Base-by-base conservation (phyloP, 176 grass and related monocot species). In the Guadua angustifolia region DNA sequence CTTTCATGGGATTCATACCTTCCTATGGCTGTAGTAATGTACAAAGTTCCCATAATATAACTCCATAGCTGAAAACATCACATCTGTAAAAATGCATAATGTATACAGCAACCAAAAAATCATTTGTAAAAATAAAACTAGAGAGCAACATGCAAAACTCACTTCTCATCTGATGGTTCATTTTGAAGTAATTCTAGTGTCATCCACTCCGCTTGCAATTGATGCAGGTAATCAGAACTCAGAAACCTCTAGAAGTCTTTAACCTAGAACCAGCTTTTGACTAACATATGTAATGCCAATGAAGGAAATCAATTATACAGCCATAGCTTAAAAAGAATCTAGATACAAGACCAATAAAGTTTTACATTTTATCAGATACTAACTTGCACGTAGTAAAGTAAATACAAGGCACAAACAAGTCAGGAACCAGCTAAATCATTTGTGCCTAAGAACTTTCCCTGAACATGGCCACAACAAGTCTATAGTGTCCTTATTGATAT, bases 1-100 rank as follows among this genome's bases (percentile, higher is more conserved):
- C 97, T 78, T 99, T 93, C 93, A 99, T 99, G 19, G 97, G 89
- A 53, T 94, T 99, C 93, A 99, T 99, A 71, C 97, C 97, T 91
- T 99, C 93, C 97, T 93, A 99, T 33, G 97, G 97, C 38, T 99
- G 97, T 75, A 92, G 71, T 52, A 96, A 83, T 38, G 97, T 99
- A 75, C 83, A 95, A 53, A 99, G 91, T 83, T 99, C 97, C 97
- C 97, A 99, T 70, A 99, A 81, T 90, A 99, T 96, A 61, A 99
- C 91, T 55, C 91, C 93, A 82, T 94, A 99, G 81, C 97, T 96
- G 74, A 95, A 99, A 79, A 99, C 97, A 61, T 99, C 97, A 73
- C 93, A 99, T 89, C 97, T 99, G 90, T 60, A 91, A 78, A 83
- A 67, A 68, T 29, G 5, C 32, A 51, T 32, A n/a, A 63, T 49